phyloP scores from a whole-genome alignment of 192 early-diverging fungal genomes.

The Helicostylum pulchrum region DNA sequence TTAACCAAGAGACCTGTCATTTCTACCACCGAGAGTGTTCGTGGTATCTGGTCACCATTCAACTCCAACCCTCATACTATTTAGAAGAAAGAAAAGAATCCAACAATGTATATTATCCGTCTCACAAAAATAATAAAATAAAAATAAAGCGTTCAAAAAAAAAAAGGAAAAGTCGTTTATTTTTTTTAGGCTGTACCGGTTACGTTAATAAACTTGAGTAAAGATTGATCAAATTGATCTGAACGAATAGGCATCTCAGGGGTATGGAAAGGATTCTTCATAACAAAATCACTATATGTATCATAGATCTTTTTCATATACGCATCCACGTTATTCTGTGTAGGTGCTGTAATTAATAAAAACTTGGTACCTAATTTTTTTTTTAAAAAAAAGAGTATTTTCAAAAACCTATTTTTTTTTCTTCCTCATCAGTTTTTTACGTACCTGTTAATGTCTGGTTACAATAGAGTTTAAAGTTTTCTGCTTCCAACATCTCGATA shows the following conservation, averaged over 20 bases:
- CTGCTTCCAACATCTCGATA: conserved; percentile 90
- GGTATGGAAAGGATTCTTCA: conserved; percentile 99
- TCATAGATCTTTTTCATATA: conserved; percentile 72
- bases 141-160: too few species aligned
- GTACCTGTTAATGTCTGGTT: conserved; percentile 90
- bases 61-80: conserved; percentile 66
- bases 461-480: conserved; percentile 88
- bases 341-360: conserved; percentile 82
- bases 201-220: conserved; percentile 64
- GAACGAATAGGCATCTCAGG: conserved; percentile 98
- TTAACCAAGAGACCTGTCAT: conserved; percentile 69
- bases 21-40: conserved; percentile 73
- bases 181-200: conserved; percentile 11
- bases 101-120: too few species aligned
- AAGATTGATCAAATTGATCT: conserved; percentile 87
- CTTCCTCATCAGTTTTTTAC: neutral
- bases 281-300: conserved; percentile 92
- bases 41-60: conserved; percentile 85
- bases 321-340: conserved; percentile 66
- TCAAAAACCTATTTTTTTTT: neutral
- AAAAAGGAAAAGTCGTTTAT: neutral
- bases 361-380: conserved; percentile 83
- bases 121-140: too few species aligned
- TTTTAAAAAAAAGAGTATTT: too few species aligned
- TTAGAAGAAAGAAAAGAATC: conserved; percentile 20